A percentile compares a stretch with the other conserved stretches of the same genome.
Conservation (phyloP, 768 basidiomycete species). For the Leccinum imitatum region DNA sequence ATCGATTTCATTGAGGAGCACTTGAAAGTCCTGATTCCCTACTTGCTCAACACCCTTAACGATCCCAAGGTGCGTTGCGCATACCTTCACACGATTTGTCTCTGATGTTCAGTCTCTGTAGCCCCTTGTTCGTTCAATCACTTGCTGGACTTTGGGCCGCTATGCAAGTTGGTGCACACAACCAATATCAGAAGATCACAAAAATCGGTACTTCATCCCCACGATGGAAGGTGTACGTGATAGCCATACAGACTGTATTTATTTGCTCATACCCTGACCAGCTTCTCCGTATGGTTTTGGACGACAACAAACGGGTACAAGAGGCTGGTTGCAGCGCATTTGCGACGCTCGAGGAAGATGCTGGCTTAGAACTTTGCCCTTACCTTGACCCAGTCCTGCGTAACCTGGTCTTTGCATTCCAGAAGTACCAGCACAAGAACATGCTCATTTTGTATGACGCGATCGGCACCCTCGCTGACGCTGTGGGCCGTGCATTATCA, state of each 20-base stretch:
- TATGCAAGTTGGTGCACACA: slow-evolving; percentile 98
- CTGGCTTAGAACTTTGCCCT: slow-evolving; percentile 83
- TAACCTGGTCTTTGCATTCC: slow-evolving; percentile 93
- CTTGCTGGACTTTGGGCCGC: slow-evolving; percentile 98
- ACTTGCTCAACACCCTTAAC: slow-evolving; percentile 85
- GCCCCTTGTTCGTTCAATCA: slow-evolving; percentile 97
- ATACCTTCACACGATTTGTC: neutral
- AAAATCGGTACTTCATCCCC: slow-evolving; percentile 88
- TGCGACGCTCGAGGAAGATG: slow-evolving; percentile 97
- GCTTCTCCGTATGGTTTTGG: slow-evolving; percentile 96
- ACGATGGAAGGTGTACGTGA: slow-evolving; percentile 93
- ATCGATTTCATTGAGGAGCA: slow-evolving; percentile 96
- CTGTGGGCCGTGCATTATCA: slow-evolving; percentile 85
- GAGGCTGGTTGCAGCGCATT: slow-evolving; percentile 99
- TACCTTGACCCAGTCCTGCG: slow-evolving; percentile 94
- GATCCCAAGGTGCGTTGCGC: slow-evolving; percentile 75
- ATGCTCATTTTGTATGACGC: slow-evolving; percentile 98
- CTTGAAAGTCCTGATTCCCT: slow-evolving; percentile 88
- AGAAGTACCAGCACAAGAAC: slow-evolving; percentile 99
- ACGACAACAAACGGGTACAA: slow-evolving; percentile 98
- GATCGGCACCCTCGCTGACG: slow-evolving; percentile 97
- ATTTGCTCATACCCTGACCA: slow-evolving; percentile 32
- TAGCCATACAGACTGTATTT: slow-evolving; percentile 17
- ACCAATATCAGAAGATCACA: slow-evolving; percentile 81
- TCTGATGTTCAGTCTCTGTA: slow-evolving; percentile 32